Evolutionary conservation across 2,329 filamentous ascomycete genomes (phyloP).

Genomic region (Ambrosiella cleistominuta): DNA sequence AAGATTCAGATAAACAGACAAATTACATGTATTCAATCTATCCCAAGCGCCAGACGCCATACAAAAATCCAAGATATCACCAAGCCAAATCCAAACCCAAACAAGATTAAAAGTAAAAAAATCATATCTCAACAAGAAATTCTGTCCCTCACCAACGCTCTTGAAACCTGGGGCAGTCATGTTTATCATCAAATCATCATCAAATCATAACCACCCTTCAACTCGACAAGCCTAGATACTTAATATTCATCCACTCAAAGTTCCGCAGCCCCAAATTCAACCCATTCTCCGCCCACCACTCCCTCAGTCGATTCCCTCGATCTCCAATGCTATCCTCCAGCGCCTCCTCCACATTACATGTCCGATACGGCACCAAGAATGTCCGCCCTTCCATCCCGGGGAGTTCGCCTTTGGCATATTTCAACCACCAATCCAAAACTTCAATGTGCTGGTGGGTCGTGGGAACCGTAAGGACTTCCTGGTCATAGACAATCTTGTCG

Average conservation of each 20-base stretch:
- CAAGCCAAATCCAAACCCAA: too few relatives aligned
- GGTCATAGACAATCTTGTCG: conserved; percentile 53
- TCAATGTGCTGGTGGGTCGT: conserved; percentile 73
- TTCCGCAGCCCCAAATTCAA: conserved; percentile 66
- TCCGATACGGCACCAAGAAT: conserved; percentile 76
- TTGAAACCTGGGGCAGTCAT: too few relatives aligned
- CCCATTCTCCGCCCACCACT: conserved; percentile 79
- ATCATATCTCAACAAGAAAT: too few relatives aligned
- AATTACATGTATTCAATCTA: too few relatives aligned
- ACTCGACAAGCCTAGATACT: conserved; percentile 38
- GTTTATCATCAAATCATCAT: too few relatives aligned
- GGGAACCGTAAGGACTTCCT: conserved; percentile 67
- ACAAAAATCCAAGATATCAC: too few relatives aligned
- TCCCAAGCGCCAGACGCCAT: too few relatives aligned
- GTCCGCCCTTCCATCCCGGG: conserved; percentile 35
- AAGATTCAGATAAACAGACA: too few relatives aligned
- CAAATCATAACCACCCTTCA: too few relatives aligned
- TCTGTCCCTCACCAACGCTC: too few relatives aligned
- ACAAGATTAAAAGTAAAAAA: too few relatives aligned
- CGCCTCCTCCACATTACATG: conserved; percentile 88
- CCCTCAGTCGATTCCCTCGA: conserved; percentile 48
- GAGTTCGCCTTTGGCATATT: conserved; percentile 39
- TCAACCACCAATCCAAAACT: conserved; percentile 86
- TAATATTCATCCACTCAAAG: conserved; percentile 77
- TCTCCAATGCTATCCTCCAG: conserved; percentile 70